phyloP scores from a whole-genome alignment of 768 basidiomycete genomes.

The Boletus reticulatus region DNA sequence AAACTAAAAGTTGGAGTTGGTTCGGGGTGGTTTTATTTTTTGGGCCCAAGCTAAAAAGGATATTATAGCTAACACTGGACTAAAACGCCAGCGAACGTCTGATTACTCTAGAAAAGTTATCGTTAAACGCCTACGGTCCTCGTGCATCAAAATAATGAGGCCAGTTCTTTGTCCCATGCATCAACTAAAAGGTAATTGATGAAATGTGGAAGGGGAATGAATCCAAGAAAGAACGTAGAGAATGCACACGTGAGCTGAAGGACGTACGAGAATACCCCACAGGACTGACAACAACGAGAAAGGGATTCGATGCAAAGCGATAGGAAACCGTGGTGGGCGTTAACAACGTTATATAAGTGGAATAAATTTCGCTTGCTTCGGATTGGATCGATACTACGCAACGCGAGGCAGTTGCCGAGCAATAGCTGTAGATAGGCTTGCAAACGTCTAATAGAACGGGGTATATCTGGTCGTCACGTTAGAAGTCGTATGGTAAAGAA shows the following conservation, averaged over 20 bases:
- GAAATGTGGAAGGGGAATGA: constrained; percentile 11
- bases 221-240: constrained; percentile 26
- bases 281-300: constrained; percentile 17
- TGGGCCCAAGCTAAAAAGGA: constrained; percentile 12
- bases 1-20: background rate
- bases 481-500: constrained; percentile 33
- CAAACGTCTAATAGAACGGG: constrained; percentile 33
- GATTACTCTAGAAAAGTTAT: constrained; percentile 26
- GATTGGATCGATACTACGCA: constrained; percentile 21
- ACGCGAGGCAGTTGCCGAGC: constrained; percentile 26
- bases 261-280: constrained; percentile 19
- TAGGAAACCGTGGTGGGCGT: constrained; percentile 24
- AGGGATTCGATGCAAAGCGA: constrained; percentile 23
- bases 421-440: constrained; percentile 33
- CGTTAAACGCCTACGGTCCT: constrained; percentile 17
- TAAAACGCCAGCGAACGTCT: constrained; percentile 25
- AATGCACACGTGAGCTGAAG: constrained; percentile 16
- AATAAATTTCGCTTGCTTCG: constrained; percentile 34
- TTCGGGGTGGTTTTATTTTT: constrained; percentile 9
- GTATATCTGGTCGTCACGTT: constrained; percentile 34
- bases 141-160: constrained; percentile 15
- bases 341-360: constrained; percentile 35
- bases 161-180: constrained; percentile 16
- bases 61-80: constrained; percentile 33
- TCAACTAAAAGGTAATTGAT: constrained; percentile 3